These are phyloP conservation scores for Eimeria sp. DNA, from an alignment of 169 alveolate genomes.

Conservation along the genomic window DNA sequence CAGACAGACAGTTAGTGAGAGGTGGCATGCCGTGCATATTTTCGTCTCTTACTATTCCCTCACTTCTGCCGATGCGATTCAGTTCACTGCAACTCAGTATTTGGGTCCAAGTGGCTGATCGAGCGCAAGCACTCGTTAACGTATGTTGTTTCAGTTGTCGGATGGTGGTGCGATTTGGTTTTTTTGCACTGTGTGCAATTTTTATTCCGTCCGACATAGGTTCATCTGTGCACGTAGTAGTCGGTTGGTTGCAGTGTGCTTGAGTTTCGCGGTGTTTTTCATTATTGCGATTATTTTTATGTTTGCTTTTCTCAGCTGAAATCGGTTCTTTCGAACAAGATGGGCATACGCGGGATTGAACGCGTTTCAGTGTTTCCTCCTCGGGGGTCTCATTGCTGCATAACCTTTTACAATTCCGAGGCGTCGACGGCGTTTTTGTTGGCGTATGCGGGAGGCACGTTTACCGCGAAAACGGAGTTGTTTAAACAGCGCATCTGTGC, in stretches of 20 bases:
- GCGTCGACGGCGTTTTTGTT: constrained; percentile 54
- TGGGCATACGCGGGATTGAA: constrained; percentile 75
- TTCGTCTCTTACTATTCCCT: too few species aligned
- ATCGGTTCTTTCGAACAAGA: constrained; percentile 13
- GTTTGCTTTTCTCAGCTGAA: constrained; percentile 46
- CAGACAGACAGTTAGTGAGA: not conserved
- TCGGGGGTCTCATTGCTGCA: constrained; percentile 80
- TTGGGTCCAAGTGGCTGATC: too few species aligned
- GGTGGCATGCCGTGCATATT: not conserved
- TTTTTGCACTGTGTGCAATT: too few species aligned
- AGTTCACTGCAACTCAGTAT: too few species aligned
- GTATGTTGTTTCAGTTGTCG: too few species aligned
- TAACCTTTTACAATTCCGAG: constrained; percentile 28
- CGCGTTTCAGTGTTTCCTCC: constrained; percentile 76
- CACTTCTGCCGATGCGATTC: too few species aligned
- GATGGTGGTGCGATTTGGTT: too few species aligned
- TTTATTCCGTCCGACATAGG: too few species aligned
- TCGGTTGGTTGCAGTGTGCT: too few species aligned
- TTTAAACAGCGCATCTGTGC: constrained; percentile 77
- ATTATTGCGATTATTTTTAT: not conserved
- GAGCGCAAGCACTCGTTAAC: too few species aligned
- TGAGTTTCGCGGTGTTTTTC: too few species aligned
- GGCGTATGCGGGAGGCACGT: constrained; percentile 72
- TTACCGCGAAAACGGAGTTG: constrained; percentile 67
- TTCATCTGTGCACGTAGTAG: too few species aligned